Percentiles rank a stretch among this genome's conserved stretches.
phyloP scores from a whole-genome alignment of 352 stramenopile species.

The Stramenopiles sp. region DNA sequence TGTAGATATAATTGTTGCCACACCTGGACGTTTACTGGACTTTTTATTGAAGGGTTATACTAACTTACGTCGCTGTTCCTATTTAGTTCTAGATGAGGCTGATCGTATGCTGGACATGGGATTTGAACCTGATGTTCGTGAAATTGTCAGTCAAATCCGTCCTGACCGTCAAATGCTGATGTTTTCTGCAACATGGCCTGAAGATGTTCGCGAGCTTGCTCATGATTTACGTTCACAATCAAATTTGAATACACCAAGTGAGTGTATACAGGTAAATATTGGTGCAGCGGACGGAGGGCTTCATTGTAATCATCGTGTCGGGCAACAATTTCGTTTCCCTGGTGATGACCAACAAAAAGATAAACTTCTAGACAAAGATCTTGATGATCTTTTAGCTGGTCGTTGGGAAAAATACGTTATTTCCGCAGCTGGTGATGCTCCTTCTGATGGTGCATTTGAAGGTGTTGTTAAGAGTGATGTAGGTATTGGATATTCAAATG shows the following conservation, averaged over 20 bases:
- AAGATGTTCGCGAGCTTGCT: constrained; percentile 77
- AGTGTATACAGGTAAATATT: constrained; percentile 76
- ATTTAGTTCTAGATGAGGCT: constrained; percentile 93
- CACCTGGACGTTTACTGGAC: constrained; percentile 84
- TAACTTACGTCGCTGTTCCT: constrained; percentile 80
- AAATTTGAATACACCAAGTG: too few relatives aligned
- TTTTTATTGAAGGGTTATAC: constrained; percentile 75
- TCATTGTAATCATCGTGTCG: constrained; percentile 1
- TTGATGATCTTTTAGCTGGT: too few relatives aligned
- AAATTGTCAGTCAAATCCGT: constrained; percentile 42
- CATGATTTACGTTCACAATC: too few relatives aligned
- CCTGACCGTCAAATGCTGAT: constrained; percentile 91
- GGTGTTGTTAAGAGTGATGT: too few relatives aligned
- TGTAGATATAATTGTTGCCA: constrained; percentile 56
- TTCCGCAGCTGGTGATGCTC: too few relatives aligned
- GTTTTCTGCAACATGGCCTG: constrained; percentile 92
- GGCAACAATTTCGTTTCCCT: neutral
- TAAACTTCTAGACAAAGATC: too few relatives aligned
- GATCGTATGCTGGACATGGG: constrained; percentile 81
- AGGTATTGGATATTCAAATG: too few relatives aligned
- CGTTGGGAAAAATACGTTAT: too few relatives aligned
- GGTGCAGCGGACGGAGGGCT: constrained; percentile 16
- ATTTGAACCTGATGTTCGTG: constrained; percentile 47
- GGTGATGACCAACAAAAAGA: too few relatives aligned
- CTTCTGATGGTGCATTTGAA: too few relatives aligned